Conservation (phyloP, 805 yeast genomes). For the Kodamaea hsintzibuensis region DNA sequence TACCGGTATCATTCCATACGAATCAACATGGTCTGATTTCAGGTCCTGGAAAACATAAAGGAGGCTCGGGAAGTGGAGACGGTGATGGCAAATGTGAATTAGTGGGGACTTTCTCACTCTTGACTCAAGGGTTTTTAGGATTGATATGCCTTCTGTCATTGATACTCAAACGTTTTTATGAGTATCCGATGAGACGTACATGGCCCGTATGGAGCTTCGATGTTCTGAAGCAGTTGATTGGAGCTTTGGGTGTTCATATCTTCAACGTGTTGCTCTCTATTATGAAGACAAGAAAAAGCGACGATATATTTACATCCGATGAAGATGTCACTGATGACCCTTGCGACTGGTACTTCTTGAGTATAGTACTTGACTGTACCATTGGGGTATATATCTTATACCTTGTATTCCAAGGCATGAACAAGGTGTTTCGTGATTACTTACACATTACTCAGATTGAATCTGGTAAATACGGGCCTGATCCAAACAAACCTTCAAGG, state of each 20-base stretch:
- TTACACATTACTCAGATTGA: constrained; percentile 40
- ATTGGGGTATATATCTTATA: constrained; percentile 84
- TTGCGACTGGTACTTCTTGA: constrained; percentile 94
- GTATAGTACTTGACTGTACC: constrained; percentile 87
- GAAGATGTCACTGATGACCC: constrained; percentile 49
- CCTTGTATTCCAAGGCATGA: constrained; percentile 49
- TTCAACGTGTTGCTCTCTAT: constrained; percentile 74
- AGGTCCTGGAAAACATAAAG: background rate
- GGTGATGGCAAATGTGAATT: constrained; percentile 39
- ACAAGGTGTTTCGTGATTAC: constrained; percentile 44
- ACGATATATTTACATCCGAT: background rate
- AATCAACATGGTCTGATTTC: background rate
- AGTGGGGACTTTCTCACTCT: constrained; percentile 82
- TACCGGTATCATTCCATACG: constrained; percentile 1
- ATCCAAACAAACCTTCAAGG: constrained; percentile 54
- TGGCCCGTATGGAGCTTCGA: constrained; percentile 89
- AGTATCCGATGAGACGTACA: constrained; percentile 77
- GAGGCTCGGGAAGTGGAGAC: background rate
- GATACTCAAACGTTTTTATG: constrained; percentile 73
- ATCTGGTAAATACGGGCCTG: constrained; percentile 63
- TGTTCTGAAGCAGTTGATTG: constrained; percentile 85
- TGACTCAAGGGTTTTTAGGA: constrained; percentile 78
- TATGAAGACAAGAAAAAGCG: constrained; percentile 37
- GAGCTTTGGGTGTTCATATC: constrained; percentile 81
- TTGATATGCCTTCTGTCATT: constrained; percentile 71